A percentile compares a stretch with the other conserved stretches of the same genome.
These are phyloP conservation scores for Fusarium agapanthi DNA, from an alignment of 2,329 filamentous ascomycete genomes.

Conservation along the genomic window DNA sequence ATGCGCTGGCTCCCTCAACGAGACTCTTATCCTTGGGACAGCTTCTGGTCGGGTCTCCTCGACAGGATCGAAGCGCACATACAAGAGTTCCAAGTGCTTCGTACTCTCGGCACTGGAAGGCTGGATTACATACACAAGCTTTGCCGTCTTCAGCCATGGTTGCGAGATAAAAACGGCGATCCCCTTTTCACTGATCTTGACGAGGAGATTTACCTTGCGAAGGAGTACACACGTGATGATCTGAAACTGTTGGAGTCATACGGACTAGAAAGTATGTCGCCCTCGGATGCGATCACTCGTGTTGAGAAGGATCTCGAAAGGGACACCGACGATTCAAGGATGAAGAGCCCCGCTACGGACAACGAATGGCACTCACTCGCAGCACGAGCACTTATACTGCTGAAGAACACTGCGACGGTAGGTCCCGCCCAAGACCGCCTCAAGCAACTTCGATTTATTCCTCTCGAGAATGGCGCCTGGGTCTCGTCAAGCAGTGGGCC, in stretches of 20 bases:
- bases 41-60: constrained; percentile 42
- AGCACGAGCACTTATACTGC: constrained; percentile 2
- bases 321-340: background rate
- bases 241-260: constrained; percentile 2
- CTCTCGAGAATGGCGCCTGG: constrained; percentile 25
- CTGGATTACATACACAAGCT: constrained; percentile 15
- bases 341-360: constrained; percentile 13
- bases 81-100: constrained; percentile 4
- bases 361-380: constrained; percentile 29
- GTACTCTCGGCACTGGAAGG: background rate
- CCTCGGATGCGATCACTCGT: background rate
- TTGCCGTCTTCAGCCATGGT: constrained; percentile 3
- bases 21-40: constrained; percentile 33
- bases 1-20: constrained; percentile 54
- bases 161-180: constrained; percentile 17
- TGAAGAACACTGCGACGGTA: background rate
- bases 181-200: constrained; percentile 28
- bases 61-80: constrained; percentile 37
- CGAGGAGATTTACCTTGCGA: constrained; percentile 29
- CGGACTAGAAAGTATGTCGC: background rate
- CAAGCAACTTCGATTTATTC: constrained; percentile 15
- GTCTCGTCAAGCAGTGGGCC: constrained; percentile 6
- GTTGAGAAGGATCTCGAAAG: constrained; percentile 15
- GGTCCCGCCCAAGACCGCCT: background rate
- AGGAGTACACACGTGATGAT: constrained; percentile 15